A percentile compares a stretch with the other conserved stretches of the same genome.
Evolutionary conservation across 352 stramenopile species (phyloP).

Genomic region (Elongisporangium anandrum): DNA sequence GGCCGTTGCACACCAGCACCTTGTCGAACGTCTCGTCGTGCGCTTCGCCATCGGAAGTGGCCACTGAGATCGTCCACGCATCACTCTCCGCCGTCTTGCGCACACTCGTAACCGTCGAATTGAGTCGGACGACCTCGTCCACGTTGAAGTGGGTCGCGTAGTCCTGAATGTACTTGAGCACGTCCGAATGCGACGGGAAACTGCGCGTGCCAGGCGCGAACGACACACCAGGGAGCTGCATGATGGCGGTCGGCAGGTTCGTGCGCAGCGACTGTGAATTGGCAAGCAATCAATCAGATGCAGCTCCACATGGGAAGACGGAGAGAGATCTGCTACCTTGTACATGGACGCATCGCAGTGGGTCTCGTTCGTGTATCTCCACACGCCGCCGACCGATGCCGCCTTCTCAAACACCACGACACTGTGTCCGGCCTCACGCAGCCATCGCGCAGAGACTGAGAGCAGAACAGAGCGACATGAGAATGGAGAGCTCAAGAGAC

Average conservation of each 20-base stretch:
- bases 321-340: conserved; percentile 27
- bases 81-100: conserved; percentile 18
- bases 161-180: conserved; percentile 65
- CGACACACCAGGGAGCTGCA: conserved; percentile 68
- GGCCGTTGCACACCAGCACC: conserved; percentile 72
- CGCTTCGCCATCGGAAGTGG: conserved; percentile 21
- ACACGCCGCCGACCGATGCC: conserved; percentile 59
- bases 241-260: conserved; percentile 74
- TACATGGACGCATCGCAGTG: conserved; percentile 61
- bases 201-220: conserved; percentile 49
- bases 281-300: neutral
- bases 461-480: conserved; percentile 4
- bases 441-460: conserved; percentile 63
- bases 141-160: conserved; percentile 59
- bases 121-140: conserved; percentile 37
- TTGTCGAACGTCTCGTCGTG: conserved; percentile 77
- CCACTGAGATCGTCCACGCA: conserved; percentile 39
- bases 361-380: conserved; percentile 58
- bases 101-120: conserved; percentile 47
- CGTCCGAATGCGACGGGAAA: conserved; percentile 58
- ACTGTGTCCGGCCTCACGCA: conserved; percentile 58
- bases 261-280: conserved; percentile 60
- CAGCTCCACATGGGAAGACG: neutral
- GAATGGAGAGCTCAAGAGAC: neutral
- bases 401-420: conserved; percentile 77